Evolutionary conservation across 208 protist species (phyloP).

Genomic region (Leishmania aethiopica): DNA sequence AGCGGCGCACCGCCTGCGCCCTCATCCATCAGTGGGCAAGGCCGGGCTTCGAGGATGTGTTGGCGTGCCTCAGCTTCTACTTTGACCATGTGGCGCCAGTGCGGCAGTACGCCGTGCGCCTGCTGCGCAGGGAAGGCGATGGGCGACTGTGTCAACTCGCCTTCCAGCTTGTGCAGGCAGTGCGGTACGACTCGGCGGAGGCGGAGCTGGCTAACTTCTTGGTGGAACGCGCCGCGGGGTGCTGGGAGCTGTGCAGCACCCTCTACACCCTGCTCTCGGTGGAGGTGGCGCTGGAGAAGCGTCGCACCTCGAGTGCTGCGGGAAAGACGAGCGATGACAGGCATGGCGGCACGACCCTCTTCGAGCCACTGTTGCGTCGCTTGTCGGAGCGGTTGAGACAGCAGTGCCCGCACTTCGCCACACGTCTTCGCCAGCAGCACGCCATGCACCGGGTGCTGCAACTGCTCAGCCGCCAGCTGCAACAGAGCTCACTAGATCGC

Average conservation of each 20-base stretch:
- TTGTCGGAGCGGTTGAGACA: constrained; percentile 37
- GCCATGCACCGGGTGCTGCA: constrained; percentile 48
- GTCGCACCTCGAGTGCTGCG: constrained; percentile 2
- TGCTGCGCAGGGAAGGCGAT: constrained; percentile 53
- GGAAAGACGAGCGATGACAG: constrained; percentile 4
- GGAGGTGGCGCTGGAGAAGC: constrained; percentile 46
- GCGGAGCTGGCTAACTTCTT: constrained; percentile 60
- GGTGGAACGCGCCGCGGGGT: constrained; percentile 46
- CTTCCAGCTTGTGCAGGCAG: constrained; percentile 81
- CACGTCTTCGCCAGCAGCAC: constrained; percentile 57
- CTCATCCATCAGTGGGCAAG: constrained; percentile 71
- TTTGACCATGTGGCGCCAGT: constrained; percentile 64
- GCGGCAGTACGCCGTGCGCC: constrained; percentile 70
- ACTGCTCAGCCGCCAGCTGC: constrained; percentile 34
- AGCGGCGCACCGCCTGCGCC: constrained; percentile 71
- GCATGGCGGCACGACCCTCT: constrained; percentile 16
- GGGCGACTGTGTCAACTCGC: constrained; percentile 46
- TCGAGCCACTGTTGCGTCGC: constrained; percentile 34
- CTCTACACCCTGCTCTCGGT: constrained; percentile 73
- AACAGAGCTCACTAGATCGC: constrained; percentile 46
- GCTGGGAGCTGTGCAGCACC: constrained; percentile 83
- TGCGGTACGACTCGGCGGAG: constrained; percentile 69
- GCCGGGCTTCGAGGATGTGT: constrained; percentile 62
- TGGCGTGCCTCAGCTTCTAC: constrained; percentile 76
- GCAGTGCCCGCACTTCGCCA: constrained; percentile 46